Percentiles rank a stretch among this genome's conserved stretches.
These are phyloP conservation scores for Phylloporus scabripes DNA, from an alignment of 768 basidiomycete species.

Conservation along the genomic window DNA sequence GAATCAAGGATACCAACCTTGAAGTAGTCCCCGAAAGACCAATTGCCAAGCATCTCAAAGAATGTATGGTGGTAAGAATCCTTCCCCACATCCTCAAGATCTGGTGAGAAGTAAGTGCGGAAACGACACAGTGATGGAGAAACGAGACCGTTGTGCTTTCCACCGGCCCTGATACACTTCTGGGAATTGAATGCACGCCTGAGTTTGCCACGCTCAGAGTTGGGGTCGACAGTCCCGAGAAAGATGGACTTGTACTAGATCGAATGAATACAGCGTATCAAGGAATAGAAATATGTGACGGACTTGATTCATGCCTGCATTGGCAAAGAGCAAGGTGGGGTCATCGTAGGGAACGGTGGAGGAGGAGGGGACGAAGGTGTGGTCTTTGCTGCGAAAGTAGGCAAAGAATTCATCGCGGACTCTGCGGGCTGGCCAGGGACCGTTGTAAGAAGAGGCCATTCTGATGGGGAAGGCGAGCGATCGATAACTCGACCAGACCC, in stretches of 20 bases:
- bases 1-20: slow-evolving; percentile 51
- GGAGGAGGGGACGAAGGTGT: slow-evolving; percentile 87
- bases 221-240: slow-evolving; percentile 94
- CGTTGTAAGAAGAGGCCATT: slow-evolving; percentile 29
- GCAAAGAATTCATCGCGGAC: slow-evolving; percentile 89
- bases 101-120: slow-evolving; percentile 36
- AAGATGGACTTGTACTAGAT: slow-evolving; percentile 92
- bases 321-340: slow-evolving; percentile 95
- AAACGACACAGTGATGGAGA: neutral
- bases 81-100: slow-evolving; percentile 97
- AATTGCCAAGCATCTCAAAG: slow-evolving; percentile 99
- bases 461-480: slow-evolving; percentile 13
- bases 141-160: slow-evolving; percentile 89
- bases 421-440: slow-evolving; percentile 71
- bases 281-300: slow-evolving; percentile 9
- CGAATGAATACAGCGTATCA: slow-evolving; percentile 9
- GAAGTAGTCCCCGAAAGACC: slow-evolving; percentile 99
- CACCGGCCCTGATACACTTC: slow-evolving; percentile 98
- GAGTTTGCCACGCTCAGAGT: slow-evolving; percentile 85
- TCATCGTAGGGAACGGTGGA: slow-evolving; percentile 96
- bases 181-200: slow-evolving; percentile 95
- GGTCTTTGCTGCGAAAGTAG: slow-evolving; percentile 74
- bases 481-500: slow-evolving; percentile 17
- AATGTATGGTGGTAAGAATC: slow-evolving; percentile 98
- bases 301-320: slow-evolving; percentile 97